Percentiles rank a stretch among this genome's conserved stretches.
phyloP scores from a whole-genome alignment of 371 early-diverging fungal species.

The Mortierella sp. region DNA sequence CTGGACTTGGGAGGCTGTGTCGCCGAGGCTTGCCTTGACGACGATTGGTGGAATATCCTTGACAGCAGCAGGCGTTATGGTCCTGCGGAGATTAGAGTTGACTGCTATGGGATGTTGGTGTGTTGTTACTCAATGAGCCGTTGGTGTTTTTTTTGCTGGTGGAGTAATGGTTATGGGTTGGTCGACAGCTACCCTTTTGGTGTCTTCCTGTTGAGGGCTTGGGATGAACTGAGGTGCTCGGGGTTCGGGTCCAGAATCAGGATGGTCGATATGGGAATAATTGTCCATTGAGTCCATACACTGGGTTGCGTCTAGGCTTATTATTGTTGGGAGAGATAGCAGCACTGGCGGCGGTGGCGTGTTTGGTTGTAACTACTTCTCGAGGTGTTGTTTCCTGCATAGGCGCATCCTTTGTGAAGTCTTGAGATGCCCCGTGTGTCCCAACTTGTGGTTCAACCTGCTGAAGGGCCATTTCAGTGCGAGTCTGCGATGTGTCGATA shows the following conservation, averaged over 20 bases:
- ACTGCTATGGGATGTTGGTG: no score
- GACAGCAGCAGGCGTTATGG: background rate
- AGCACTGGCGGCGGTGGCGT: no score
- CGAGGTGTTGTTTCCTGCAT: background rate
- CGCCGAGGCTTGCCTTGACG: background rate
- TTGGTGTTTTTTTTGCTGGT: background rate
- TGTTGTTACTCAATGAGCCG: background rate
- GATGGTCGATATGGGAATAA: background rate
- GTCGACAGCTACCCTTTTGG: no score
- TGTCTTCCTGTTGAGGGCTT: background rate
- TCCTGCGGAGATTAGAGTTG: background rate
- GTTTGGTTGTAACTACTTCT: background rate
- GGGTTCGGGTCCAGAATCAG: background rate
- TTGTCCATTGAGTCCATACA: background rate
- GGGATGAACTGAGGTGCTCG: background rate
- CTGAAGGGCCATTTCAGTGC: no score
- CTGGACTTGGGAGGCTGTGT: background rate
- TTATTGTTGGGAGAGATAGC: background rate
- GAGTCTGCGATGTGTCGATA: no score
- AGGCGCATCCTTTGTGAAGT: no score
- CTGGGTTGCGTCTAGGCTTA: background rate
- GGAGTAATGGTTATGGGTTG: no score
- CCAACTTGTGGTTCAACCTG: background rate
- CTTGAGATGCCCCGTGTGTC: background rate
- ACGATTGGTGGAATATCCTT: background rate